These are phyloP conservation scores for Paragyromitra xinjiangensis DNA, from an alignment of 495 filamentous ascomycete genomes.

Conservation along the genomic window DNA sequence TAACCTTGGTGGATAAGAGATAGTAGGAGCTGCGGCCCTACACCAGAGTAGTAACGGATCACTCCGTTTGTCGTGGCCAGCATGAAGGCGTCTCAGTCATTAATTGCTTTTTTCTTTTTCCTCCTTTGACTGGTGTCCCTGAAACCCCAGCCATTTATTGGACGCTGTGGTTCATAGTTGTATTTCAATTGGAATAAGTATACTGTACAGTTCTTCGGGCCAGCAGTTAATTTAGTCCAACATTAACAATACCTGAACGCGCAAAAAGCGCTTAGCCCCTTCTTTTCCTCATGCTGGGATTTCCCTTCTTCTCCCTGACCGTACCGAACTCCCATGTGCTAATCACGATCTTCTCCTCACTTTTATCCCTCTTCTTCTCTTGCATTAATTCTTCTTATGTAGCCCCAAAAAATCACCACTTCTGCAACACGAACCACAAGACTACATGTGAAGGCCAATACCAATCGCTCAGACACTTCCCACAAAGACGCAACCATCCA, in stretches of 20 bases:
- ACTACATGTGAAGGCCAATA: conserved; percentile 74
- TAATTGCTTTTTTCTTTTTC: not conserved
- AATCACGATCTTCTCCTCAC: conserved; percentile 70
- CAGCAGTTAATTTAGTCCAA: not conserved
- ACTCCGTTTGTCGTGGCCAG: not conserved
- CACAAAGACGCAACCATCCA: conserved; percentile 76
- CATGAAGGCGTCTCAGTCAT: not conserved
- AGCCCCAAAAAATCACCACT: conserved; percentile 84
- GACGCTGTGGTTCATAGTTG: not conserved
- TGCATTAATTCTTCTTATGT: conserved; percentile 76
- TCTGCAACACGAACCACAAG: conserved; percentile 81
- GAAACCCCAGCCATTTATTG: not conserved
- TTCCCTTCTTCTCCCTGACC: not conserved
- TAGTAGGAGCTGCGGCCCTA: too few species aligned
- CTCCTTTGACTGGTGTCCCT: not conserved
- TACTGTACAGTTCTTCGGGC: not conserved
- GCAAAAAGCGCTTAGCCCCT: not conserved
- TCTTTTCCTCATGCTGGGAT: not conserved
- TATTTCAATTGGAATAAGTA: not conserved
- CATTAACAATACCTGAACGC: not conserved
- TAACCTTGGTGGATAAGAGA: too few species aligned
- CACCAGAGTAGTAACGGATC: not conserved
- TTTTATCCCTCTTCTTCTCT: conserved; percentile 65
- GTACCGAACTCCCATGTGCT: conserved; percentile 72
- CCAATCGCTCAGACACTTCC: conserved; percentile 73